These are phyloP conservation scores for Kockiozyma suomiensis DNA, from an alignment of 805 yeast species.

Conservation along the genomic window DNA sequence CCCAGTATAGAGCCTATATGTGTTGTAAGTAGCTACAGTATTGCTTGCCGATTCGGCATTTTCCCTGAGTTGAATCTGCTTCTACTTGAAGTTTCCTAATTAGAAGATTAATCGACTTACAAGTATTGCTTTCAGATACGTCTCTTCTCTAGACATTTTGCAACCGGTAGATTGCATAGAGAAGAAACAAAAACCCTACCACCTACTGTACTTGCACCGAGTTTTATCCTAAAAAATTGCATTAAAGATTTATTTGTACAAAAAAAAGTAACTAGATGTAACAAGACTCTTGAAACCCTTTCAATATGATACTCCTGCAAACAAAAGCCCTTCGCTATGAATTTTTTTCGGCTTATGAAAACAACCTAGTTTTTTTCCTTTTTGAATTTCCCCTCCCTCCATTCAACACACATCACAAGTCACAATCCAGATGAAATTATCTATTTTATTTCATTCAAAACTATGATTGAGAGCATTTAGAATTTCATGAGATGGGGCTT, in stretches of 20 bases:
- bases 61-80: too few relatives aligned
- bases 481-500: slow-evolving; percentile 96
- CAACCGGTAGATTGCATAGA: too few relatives aligned
- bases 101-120: too few relatives aligned
- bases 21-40: too few relatives aligned
- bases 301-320: slow-evolving; percentile 18
- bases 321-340: slow-evolving; percentile 11
- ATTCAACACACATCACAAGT: background rate
- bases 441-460: background rate
- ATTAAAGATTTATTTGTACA: slow-evolving; percentile 15
- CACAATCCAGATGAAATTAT: slow-evolving; percentile 1
- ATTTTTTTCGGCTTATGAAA: background rate
- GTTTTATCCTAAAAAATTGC: slow-evolving; percentile 3
- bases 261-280: slow-evolving; percentile 8
- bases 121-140: too few relatives aligned
- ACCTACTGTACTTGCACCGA: too few relatives aligned
- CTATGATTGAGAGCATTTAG: slow-evolving; percentile 46
- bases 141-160: too few relatives aligned
- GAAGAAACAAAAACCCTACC: too few relatives aligned
- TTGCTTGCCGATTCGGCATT: too few relatives aligned
- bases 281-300: background rate
- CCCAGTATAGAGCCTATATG: too few relatives aligned
- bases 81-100: too few relatives aligned
- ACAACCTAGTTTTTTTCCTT: slow-evolving; percentile 4
- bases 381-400: slow-evolving; percentile 4